Evolutionary conservation across 2,329 filamentous ascomycete genomes (phyloP).

Genomic region (Thermomyces lanuginosus): DNA sequence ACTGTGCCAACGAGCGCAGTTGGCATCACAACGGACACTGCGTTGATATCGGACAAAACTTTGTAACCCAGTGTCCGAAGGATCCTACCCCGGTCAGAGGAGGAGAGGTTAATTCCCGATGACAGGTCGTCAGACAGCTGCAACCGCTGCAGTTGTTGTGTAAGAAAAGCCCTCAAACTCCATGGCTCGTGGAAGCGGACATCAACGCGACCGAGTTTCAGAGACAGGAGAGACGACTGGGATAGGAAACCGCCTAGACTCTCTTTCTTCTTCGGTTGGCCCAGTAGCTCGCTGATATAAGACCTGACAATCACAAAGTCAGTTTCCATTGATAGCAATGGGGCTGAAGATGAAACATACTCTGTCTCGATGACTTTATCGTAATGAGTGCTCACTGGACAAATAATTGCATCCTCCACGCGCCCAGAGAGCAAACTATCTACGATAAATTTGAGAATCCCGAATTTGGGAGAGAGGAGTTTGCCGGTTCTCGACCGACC

Average conservation of each 20-base stretch:
- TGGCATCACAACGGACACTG: conserved; percentile 93
- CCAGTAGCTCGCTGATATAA: conserved; percentile 85
- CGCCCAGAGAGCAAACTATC: conserved; percentile 79
- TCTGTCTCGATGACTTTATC: conserved; percentile 98
- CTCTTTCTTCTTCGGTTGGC: conserved; percentile 89
- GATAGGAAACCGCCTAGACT: conserved; percentile 82
- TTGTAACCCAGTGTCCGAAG: conserved; percentile 80
- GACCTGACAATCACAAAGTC: conserved; percentile 35
- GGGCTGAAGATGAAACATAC: conserved; percentile 14
- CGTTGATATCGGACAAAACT: conserved; percentile 85
- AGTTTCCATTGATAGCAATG: conserved; percentile 5
- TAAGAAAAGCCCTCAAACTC: conserved; percentile 70
- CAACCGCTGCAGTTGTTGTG: conserved; percentile 51
- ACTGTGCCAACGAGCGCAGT: conserved; percentile 92
- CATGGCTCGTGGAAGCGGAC: conserved; percentile 93
- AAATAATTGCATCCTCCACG: conserved; percentile 81
- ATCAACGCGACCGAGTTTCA: conserved; percentile 81
- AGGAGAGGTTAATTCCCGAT: conserved; percentile 26
- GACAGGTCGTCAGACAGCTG: conserved; percentile 26
- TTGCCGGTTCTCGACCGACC: conserved; percentile 87
- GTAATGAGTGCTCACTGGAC: conserved; percentile 92
- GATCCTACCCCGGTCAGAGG: conserved; percentile 50
- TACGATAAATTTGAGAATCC: conserved; percentile 78
- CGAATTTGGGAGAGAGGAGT: conserved; percentile 83
- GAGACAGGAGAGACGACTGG: conserved; percentile 69